Percentiles rank a stretch among this genome's conserved stretches.
Evolutionary conservation across 331 rosid genomes (phyloP).

Genomic region (Saraca asoca): DNA sequence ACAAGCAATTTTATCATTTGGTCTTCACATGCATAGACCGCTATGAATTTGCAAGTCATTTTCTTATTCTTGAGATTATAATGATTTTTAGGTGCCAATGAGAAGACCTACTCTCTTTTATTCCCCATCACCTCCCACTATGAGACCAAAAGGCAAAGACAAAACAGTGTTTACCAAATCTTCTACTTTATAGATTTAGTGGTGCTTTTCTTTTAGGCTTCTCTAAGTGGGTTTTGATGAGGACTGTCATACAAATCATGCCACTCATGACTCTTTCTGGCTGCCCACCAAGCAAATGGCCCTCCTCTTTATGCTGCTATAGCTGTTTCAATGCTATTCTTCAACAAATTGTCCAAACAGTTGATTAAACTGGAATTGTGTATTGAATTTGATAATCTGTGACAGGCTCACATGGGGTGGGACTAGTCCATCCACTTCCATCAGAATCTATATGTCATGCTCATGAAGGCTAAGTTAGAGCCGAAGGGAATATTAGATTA

Average conservation of each 20-base stretch:
- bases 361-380: too few relatives aligned
- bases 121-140: constrained; percentile 33
- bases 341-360: too few relatives aligned
- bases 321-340: constrained; percentile 29
- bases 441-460: too few relatives aligned
- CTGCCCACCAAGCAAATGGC: constrained; percentile 43
- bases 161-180: constrained; percentile 30
- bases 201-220: constrained; percentile 37
- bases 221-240: constrained; percentile 16
- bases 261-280: constrained; percentile 34
- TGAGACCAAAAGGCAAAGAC: constrained; percentile 27
- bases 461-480: too few relatives aligned
- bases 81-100: constrained; percentile 48
- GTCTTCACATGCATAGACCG: constrained; percentile 39
- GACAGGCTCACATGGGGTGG: constrained; percentile 35
- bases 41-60: constrained; percentile 37
- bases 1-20: not conserved
- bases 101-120: constrained; percentile 27
- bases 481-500: constrained; percentile 17
- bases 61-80: constrained; percentile 36
- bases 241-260: constrained; percentile 45
- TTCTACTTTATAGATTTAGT: constrained; percentile 45
- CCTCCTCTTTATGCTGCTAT: constrained; percentile 43
- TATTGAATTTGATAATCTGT: too few relatives aligned
- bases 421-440: constrained; percentile 39